A percentile compares a stretch with the other conserved stretches of the same genome.
Evolutionary conservation across 495 filamentous ascomycete genomes (phyloP).

Genomic region (Mytilinidion resinicola): DNA sequence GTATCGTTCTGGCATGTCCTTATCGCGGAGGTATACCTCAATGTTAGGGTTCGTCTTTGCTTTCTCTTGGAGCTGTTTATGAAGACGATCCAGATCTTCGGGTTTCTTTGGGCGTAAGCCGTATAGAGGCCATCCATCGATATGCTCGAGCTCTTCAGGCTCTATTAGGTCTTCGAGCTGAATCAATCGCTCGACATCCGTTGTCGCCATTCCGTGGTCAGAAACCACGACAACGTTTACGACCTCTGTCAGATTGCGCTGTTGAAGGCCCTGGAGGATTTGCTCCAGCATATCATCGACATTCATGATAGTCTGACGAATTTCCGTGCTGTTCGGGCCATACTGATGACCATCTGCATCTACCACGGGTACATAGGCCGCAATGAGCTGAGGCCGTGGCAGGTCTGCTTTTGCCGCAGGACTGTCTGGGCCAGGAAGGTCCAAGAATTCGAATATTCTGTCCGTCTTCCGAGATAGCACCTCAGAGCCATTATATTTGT

Average conservation of each 20-base stretch:
- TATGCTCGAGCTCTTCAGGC: slow-evolving; percentile 63
- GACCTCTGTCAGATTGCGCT: slow-evolving; percentile 76
- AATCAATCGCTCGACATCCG: slow-evolving; percentile 70
- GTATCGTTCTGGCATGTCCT: slow-evolving; percentile 79
- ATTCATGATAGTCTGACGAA: slow-evolving; percentile 60
- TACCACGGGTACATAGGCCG: slow-evolving; percentile 89
- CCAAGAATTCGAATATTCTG: slow-evolving; percentile 70
- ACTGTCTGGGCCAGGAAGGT: slow-evolving; percentile 64
- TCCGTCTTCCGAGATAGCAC: slow-evolving; percentile 64
- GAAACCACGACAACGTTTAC: slow-evolving; percentile 98
- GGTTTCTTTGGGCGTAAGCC: slow-evolving; percentile 76
- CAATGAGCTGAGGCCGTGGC: slow-evolving; percentile 77
- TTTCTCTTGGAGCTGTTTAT: slow-evolving; percentile 42
- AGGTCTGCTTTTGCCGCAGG: slow-evolving; percentile 28
- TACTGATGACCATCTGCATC: slow-evolving; percentile 79
- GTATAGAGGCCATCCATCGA: slow-evolving; percentile 90
- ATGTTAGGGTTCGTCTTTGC: slow-evolving; percentile 56
- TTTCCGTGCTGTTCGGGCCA: slow-evolving; percentile 92
- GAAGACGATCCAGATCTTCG: slow-evolving; percentile 39
- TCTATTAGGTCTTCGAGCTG: slow-evolving; percentile 92
- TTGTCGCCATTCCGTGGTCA: slow-evolving; percentile 97
- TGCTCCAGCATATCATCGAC: slow-evolving; percentile 74
- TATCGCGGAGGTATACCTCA: slow-evolving; percentile 75
- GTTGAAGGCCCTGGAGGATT: slow-evolving; percentile 69
- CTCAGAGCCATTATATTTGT: slow-evolving; percentile 78